Conservation (phyloP, 169 alveolate genomes). For the Besnoitia besnoiti region DNA sequence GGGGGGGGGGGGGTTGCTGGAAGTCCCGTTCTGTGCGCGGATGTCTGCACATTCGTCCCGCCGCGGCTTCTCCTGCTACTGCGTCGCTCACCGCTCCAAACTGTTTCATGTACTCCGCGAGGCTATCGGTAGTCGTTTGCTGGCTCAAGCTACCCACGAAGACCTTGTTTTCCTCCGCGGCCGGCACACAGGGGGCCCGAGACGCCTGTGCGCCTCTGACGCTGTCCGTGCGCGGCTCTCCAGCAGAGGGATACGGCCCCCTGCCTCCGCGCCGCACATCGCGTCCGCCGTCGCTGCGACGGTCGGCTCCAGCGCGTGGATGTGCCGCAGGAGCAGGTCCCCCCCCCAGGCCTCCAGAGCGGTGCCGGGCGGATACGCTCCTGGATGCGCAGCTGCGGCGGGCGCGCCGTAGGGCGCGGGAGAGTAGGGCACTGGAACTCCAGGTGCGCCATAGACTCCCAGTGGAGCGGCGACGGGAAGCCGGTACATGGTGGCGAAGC, state of each 20-base stretch:
- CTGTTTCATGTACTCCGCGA: conserved; percentile 10
- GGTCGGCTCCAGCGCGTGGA: background rate
- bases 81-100: conserved; percentile 37
- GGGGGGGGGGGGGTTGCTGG: too few relatives aligned
- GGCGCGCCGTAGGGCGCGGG: background rate
- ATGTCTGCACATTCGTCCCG: background rate
- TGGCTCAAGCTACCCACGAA: background rate
- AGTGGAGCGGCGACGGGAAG: conserved; percentile 12
- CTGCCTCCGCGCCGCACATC: background rate
- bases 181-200: too few relatives aligned
- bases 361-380: background rate
- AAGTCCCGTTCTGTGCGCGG: too few relatives aligned
- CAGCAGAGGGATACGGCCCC: background rate
- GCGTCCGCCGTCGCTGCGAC: background rate
- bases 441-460: conserved; percentile 21
- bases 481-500: background rate
- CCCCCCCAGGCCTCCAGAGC: background rate
- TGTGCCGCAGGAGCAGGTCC: background rate
- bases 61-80: background rate
- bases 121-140: background rate
- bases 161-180: conserved; percentile 31
- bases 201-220: background rate
- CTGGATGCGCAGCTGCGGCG: background rate
- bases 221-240: background rate
- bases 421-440: background rate